These are phyloP conservation scores for Turritis glabra DNA, from an alignment of 345 rosid species.

Conservation along the genomic window DNA sequence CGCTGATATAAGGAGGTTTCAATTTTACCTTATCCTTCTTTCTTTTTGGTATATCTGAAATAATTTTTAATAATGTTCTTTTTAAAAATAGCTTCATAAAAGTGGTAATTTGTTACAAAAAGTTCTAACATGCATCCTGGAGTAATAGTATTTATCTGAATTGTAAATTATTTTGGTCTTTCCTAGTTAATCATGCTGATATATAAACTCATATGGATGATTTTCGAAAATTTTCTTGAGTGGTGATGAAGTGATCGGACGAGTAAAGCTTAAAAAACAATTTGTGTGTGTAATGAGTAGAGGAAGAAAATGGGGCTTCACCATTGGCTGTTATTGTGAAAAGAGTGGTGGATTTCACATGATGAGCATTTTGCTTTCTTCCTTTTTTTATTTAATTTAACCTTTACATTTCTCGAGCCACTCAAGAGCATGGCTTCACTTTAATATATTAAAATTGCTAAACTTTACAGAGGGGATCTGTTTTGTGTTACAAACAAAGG, in stretches of 20 bases:
- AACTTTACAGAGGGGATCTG: constrained; percentile 24
- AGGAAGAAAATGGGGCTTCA: constrained; percentile 18
- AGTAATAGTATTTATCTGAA: background rate
- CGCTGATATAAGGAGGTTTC: background rate
- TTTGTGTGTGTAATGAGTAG: constrained; percentile 26
- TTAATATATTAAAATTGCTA: background rate
- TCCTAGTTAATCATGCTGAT: background rate
- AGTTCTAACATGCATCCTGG: background rate
- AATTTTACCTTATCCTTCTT: background rate
- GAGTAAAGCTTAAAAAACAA: constrained; percentile 18
- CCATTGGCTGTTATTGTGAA: constrained; percentile 20
- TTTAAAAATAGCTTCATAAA: background rate
- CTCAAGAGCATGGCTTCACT: constrained; percentile 28
- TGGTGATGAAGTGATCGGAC: constrained; percentile 28
- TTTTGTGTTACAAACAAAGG: constrained; percentile 6
- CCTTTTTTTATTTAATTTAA: constrained; percentile 22
- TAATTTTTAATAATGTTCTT: background rate
- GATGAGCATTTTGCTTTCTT: constrained; percentile 30
- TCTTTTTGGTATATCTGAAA: background rate
- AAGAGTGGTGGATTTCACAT: constrained; percentile 36
- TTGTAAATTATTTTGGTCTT: background rate
- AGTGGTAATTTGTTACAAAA: background rate
- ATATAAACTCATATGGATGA: background rate
- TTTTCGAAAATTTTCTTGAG: constrained; percentile 12
- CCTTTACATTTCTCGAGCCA: constrained; percentile 35